Evolutionary conservation across 768 basidiomycete genomes (phyloP).

Genomic region (Macrolepiota dolichaula): DNA sequence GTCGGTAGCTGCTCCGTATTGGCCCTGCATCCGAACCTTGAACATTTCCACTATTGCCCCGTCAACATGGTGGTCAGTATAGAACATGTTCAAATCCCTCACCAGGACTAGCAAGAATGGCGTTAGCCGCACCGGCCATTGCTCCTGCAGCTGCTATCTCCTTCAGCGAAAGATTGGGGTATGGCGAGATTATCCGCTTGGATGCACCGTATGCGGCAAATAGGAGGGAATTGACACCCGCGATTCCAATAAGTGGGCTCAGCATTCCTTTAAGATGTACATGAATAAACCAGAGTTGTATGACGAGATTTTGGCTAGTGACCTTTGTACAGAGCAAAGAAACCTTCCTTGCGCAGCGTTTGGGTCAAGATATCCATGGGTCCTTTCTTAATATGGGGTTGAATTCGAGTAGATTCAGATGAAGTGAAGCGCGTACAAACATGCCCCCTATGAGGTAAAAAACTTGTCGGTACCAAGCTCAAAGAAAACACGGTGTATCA

Average conservation of each 20-base stretch:
- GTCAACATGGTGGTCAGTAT: not conserved
- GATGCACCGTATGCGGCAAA: slow-evolving; percentile 90
- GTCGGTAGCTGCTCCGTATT: slow-evolving; percentile 81
- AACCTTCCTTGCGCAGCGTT: slow-evolving; percentile 85
- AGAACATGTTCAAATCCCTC: slow-evolving; percentile 4
- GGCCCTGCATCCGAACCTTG: slow-evolving; percentile 97
- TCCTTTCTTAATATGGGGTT: slow-evolving; percentile 58
- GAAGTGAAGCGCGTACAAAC: slow-evolving; percentile 61
- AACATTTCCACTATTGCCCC: slow-evolving; percentile 83
- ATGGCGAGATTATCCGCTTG: slow-evolving; percentile 82
- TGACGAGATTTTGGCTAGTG: no score
- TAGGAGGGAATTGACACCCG: slow-evolving; percentile 93
- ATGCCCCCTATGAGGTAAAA: slow-evolving; percentile 56
- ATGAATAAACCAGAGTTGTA: not conserved
- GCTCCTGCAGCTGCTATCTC: slow-evolving; percentile 84
- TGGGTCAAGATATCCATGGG: slow-evolving; percentile 87
- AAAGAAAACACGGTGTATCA: slow-evolving; percentile 14
- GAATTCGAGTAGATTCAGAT: not conserved
- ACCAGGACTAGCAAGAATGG: slow-evolving; percentile 90
- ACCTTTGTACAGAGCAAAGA: slow-evolving; percentile 96
- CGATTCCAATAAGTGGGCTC: slow-evolving; percentile 87
- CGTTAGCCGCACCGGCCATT: slow-evolving; percentile 90
- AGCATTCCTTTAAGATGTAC: slow-evolving; percentile 68
- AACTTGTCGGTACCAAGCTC: slow-evolving; percentile 2
- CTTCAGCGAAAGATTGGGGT: slow-evolving; percentile 72